phyloP scores from a whole-genome alignment of 2,329 filamentous ascomycete genomes.

The Cladosporium velox region DNA sequence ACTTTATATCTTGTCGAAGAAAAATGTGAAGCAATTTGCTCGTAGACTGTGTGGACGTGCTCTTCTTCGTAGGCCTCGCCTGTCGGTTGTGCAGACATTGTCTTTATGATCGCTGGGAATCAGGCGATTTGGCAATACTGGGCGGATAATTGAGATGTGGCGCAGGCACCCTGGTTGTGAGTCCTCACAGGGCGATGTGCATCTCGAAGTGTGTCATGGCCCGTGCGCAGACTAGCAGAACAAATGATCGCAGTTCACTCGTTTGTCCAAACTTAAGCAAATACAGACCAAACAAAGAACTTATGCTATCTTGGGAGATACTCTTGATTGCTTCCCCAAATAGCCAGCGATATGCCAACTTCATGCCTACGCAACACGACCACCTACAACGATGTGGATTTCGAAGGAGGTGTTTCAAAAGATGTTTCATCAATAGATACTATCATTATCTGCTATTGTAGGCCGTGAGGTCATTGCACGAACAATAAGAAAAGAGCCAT shows the following conservation, averaged over 20 bases:
- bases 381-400: too few relatives aligned
- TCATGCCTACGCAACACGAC: neutral
- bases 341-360: neutral
- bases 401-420: neutral
- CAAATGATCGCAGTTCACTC: neutral
- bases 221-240: neutral
- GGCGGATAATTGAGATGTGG: neutral
- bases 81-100: neutral
- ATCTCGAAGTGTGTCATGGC: neutral
- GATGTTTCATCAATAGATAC: slow-evolving; percentile 1
- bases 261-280: neutral
- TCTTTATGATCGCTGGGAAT: too few relatives aligned
- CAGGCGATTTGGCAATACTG: neutral
- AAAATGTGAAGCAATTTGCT: slow-evolving; percentile 81
- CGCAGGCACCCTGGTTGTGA: neutral
- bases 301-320: neutral
- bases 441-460: slow-evolving; percentile 6
- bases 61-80: slow-evolving; percentile 68
- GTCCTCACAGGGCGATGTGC: neutral
- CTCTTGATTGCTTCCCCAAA: neutral
- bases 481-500: slow-evolving; percentile 8
- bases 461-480: neutral
- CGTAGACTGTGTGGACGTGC: slow-evolving; percentile 91
- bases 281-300: neutral
- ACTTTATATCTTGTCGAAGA: slow-evolving; percentile 75